phyloP scores from a whole-genome alignment of 169 alveolate genomes.

The Cryptosporidium canis region DNA sequence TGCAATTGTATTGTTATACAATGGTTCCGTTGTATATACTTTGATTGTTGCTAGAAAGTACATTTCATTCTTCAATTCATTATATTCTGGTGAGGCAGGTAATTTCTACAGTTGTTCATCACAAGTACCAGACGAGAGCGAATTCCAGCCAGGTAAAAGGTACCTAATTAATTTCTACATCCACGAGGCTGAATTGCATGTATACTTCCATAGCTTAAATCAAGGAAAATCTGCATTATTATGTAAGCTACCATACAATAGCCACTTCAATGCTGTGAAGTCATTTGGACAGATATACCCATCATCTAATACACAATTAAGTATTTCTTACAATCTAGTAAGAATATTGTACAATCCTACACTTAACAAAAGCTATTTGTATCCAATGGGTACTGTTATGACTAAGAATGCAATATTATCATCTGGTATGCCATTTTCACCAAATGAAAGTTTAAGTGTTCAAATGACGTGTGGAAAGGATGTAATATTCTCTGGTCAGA shows the following conservation, averaged over 20 bases:
- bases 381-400: slow-evolving; percentile 64
- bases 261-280: slow-evolving; percentile 29
- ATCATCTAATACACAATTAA: not conserved
- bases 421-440: slow-evolving; percentile 68
- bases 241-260: slow-evolving; percentile 38
- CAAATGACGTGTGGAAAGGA: slow-evolving; percentile 22
- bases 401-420: slow-evolving; percentile 27
- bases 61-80: slow-evolving; percentile 23
- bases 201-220: slow-evolving; percentile 26
- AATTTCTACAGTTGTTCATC: slow-evolving; percentile 44
- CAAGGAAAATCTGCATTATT: slow-evolving; percentile 6
- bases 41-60: slow-evolving; percentile 51
- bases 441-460: slow-evolving; percentile 63
- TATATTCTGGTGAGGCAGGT: slow-evolving; percentile 50
- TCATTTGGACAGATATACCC: slow-evolving; percentile 11
- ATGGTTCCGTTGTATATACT: slow-evolving; percentile 39
- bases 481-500: slow-evolving; percentile 16
- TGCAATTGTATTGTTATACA: slow-evolving; percentile 31
- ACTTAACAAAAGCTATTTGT: not conserved
- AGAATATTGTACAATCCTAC: slow-evolving; percentile 31
- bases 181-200: not conserved
- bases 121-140: slow-evolving; percentile 33
- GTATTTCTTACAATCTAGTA: not conserved
- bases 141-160: slow-evolving; percentile 22
- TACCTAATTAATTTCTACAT: slow-evolving; percentile 16